Evolutionary conservation across 768 basidiomycete genomes (phyloP), one percentile per base, ranked within the genome.

Genomic region (Crepidotus variabilis): DNA sequence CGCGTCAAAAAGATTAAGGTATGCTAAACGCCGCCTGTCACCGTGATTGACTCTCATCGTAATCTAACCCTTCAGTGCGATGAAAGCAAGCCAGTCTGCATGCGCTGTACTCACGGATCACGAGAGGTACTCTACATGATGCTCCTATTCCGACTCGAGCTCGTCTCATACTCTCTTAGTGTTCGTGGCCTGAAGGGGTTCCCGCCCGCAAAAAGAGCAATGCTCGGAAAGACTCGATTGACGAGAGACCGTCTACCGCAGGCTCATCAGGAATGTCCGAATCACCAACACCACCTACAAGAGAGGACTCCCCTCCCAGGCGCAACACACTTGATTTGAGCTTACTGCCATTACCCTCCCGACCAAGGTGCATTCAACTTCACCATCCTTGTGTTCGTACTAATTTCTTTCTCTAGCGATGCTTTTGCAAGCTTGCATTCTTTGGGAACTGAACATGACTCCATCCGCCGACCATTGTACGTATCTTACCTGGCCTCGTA

Each of bases 1-100:
- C 83, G 94, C 64, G 83, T 85, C 60, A 94, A 95, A 79, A 92
- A 96, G 79, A 92, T 98, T 66, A 97, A 97, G 83, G 91, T 90
- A 60, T 53, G 80, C 67, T 54, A 54, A 20, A n/a, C 51, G 39
- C 39, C 47, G 14, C n/a, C 59, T 47, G 24, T 13, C 10, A 43
- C 52, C 48, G 35, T 43, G 21, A 14, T 33, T 47, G 10, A 36
- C 54, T 39, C 45, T 48, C 54, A 35, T 54, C 2, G 22, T 49
- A 45, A 16, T 49, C 32, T 49, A 54, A 32, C 18, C 22, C 49
- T 54, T 14, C 61, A 93, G 89, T 98, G 94, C 71, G 94, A 95
- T 69, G 94, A 98, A 73, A 81, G 82, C 11, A 91, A 94, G 68
- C 94, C 94, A 54, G 82, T 79, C 56, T 96, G 94, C 74, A 84